Percentiles rank a stretch among this genome's conserved stretches.
Conservation (phyloP, 1,284 basidiomycete species). For the Rhodotorula sp. region DNA sequence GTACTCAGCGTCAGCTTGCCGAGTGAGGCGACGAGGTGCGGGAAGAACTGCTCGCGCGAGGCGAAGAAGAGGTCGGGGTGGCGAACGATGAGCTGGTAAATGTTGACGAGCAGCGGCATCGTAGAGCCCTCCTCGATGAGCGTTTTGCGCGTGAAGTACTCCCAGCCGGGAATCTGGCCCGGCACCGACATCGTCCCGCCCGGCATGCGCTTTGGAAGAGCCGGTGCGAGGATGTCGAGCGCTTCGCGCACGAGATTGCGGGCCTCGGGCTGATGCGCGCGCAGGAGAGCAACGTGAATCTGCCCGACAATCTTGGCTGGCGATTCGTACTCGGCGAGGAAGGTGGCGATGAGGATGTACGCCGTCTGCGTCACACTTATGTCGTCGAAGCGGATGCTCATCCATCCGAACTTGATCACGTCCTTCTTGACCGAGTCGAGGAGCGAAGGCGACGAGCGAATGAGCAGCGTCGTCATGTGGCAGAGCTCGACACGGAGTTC, state of each 20-base stretch:
- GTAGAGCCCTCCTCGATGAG: constrained; percentile 81
- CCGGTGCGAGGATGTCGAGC: constrained; percentile 84
- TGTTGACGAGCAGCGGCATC: constrained; percentile 77
- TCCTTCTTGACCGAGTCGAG: constrained; percentile 84
- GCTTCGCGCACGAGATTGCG: constrained; percentile 78
- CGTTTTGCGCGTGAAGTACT: constrained; percentile 78
- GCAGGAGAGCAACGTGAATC: constrained; percentile 92
- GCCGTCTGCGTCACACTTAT: constrained; percentile 91
- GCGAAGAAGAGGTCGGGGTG: constrained; percentile 91
- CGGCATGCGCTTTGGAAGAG: constrained; percentile 57
- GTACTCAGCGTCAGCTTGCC: constrained; percentile 79
- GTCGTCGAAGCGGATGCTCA: constrained; percentile 77
- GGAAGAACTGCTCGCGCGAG: constrained; percentile 89
- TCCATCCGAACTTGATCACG: constrained; percentile 93
- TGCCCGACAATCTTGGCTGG: constrained; percentile 90
- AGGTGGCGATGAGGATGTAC: constrained; percentile 88
- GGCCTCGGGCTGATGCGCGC: constrained; percentile 74
- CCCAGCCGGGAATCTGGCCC: constrained; percentile 71
- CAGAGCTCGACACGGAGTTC: constrained; percentile 70
- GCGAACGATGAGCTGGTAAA: constrained; percentile 89
- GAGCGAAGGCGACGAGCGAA: constrained; percentile 75
- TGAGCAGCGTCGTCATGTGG: constrained; percentile 86
- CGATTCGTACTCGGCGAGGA: constrained; percentile 86
- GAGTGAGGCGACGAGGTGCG: constrained; percentile 88
- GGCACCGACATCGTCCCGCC: constrained; percentile 23